These are phyloP conservation scores for Metarhizium robertsii DNA, from an alignment of 2,329 filamentous ascomycete species.

Conservation along the genomic window DNA sequence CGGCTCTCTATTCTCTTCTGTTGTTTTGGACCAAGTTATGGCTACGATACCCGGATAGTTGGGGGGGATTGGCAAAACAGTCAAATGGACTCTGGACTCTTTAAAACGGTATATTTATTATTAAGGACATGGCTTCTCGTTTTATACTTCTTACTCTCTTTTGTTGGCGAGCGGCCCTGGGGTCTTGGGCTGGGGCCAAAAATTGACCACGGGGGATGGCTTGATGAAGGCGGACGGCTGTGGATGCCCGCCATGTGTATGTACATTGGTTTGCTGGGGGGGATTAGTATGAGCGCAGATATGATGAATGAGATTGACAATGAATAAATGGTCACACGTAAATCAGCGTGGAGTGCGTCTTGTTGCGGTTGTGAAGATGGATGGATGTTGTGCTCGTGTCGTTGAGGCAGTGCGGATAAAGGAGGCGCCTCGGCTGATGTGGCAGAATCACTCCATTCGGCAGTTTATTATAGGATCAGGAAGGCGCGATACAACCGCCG, in stretches of 20 bases:
- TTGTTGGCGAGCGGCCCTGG: neutral
- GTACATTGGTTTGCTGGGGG: no score
- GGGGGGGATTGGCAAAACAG: neutral
- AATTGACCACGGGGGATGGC: no score
- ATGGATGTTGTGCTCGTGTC: no score
- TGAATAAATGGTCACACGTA: neutral
- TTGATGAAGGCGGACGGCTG: no score
- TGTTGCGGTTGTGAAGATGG: no score
- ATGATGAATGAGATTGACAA: neutral
- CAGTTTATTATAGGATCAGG: no score
- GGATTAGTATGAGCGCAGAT: neutral
- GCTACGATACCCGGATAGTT: conserved; percentile 5
- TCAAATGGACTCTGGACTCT: neutral
- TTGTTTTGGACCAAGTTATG: neutral
- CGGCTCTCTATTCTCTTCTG: neutral
- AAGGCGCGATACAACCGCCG: no score
- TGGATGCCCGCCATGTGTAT: no score
- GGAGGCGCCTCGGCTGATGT: no score
- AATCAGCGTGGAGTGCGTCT: no score
- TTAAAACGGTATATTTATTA: neutral
- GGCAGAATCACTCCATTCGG: no score
- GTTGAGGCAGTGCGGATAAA: no score
- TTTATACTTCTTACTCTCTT: neutral
- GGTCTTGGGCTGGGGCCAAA: neutral
- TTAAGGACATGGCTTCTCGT: neutral